Evolutionary conservation across 164 flowering plant genomes (phyloP), one percentile per base, ranked within the genome.

Genomic region (Akebia trifoliata): DNA sequence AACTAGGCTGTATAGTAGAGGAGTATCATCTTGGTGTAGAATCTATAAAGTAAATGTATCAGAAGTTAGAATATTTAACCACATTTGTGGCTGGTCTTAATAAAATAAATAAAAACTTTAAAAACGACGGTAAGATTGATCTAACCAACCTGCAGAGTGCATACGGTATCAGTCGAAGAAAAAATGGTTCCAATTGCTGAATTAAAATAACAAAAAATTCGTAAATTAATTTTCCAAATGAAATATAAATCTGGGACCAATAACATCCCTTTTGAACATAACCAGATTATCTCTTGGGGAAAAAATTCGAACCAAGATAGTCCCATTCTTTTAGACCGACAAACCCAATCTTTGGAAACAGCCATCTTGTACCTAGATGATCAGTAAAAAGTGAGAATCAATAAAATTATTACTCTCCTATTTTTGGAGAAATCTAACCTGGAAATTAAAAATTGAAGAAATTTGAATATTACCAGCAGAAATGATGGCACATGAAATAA

Each of bases 141-240:
- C 2, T 28, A 36, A 61, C 73, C 45, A 60, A 90, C 99, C 94
- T 90, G 98, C 52, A 93, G 79, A 4, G 97, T 87, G 54, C 96
- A 93, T 37, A 93, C 94, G 4, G 98, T 87, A 62, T 93, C 97
- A 1, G 98, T 87, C 32, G 98, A 80, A 4, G 98, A 93, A 60
- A 93, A 90, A n/a, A 93, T 93, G 32, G 90, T 71, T 32, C 98
- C 97, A 17, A 90, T 66, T 39, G 83, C 98, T 90, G 78, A 56
- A 71, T 34, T 32, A 26, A 50, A 61, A 26, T 44, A 59, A 61
- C n/a, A 59, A 35, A 4, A 59, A 52, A 60, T 21, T 29, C 45
- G n/a, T 10, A 21, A 62, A 8, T 25, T 30, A n/a, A n/a, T n/a
- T n/a, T n/a, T n/a, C n/a, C n/a, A n/a, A 6, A n/a, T 25, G 18